Evolutionary conservation across 2,329 filamentous ascomycete genomes (phyloP).

Genomic region (Thielaviopsis punctulata): DNA sequence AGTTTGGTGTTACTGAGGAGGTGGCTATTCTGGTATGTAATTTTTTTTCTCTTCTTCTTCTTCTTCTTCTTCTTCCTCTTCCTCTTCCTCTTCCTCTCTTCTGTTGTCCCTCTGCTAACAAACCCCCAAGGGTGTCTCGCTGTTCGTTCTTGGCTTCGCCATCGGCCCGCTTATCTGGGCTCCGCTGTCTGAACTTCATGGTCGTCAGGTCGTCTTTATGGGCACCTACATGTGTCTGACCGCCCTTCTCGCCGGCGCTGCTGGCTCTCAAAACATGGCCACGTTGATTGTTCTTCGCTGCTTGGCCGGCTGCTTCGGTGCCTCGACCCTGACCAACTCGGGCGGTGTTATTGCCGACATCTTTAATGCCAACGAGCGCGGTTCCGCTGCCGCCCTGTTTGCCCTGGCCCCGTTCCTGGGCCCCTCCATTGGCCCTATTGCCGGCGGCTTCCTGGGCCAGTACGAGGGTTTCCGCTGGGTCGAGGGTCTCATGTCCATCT

Average conservation of each 20-base stretch:
- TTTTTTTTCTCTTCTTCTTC: too few relatives aligned
- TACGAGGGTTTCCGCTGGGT: conserved; percentile 48
- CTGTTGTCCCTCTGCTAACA: neutral
- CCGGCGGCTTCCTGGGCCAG: conserved; percentile 45
- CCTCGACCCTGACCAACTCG: conserved; percentile 43
- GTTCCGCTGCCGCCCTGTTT: conserved; percentile 41
- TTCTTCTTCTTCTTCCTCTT: neutral
- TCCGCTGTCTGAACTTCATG: conserved; percentile 46
- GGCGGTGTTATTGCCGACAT: conserved; percentile 48
- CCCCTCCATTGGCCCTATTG: conserved; percentile 41
- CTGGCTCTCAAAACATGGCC: conserved; percentile 38
- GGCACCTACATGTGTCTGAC: conserved; percentile 39
- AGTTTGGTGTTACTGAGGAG: conserved; percentile 35
- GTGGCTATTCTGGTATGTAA: conserved; percentile 31
- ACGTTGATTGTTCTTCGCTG: conserved; percentile 52
- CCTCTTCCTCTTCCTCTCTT: neutral
- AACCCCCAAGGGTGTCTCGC: conserved; percentile 31
- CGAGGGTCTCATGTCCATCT: conserved; percentile 42
- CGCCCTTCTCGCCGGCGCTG: conserved; percentile 42
- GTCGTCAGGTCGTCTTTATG: conserved; percentile 41
- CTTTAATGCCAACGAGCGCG: conserved; percentile 36
- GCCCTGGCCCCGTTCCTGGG: conserved; percentile 47
- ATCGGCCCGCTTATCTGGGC: conserved; percentile 50
- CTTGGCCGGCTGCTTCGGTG: conserved; percentile 45
- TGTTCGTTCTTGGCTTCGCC: conserved; percentile 46